Evolutionary conservation across 805 yeast genomes (phyloP).

Genomic region (Wickerhamomyces strasburgensis): DNA sequence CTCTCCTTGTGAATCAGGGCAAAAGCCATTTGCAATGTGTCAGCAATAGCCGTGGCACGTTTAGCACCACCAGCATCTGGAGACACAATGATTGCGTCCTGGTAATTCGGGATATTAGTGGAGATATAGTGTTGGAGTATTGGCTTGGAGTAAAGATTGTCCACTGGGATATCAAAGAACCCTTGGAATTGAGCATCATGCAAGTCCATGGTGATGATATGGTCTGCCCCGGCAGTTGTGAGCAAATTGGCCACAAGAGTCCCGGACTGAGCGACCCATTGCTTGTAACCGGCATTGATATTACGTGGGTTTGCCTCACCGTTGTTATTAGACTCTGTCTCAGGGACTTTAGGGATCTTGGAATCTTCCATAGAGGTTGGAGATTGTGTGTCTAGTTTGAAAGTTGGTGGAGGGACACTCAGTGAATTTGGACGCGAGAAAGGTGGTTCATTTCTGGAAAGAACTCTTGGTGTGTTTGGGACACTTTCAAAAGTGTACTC

Average conservation of each 20-base stretch:
- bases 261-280: constrained; percentile 96
- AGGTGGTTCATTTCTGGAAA: constrained; percentile 7
- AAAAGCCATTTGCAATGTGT: constrained; percentile 78
- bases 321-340: constrained; percentile 19
- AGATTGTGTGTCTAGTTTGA: background rate
- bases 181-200: constrained; percentile 99
- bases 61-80: constrained; percentile 99
- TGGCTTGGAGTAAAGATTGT: constrained; percentile 86
- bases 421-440: constrained; percentile 6
- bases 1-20: constrained; percentile 95
- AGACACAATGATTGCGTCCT: constrained; percentile 85
- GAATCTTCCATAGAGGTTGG: constrained; percentile 1
- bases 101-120: constrained; percentile 70
- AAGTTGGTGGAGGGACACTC: constrained; percentile 12
- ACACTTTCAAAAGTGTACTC: constrained; percentile 43
- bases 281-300: constrained; percentile 68
- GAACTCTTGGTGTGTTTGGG: constrained; percentile 43
- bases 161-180: constrained; percentile 93
- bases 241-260: constrained; percentile 83
- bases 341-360: constrained; percentile 31
- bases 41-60: constrained; percentile 92
- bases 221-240: constrained; percentile 93
- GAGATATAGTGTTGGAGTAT: constrained; percentile 79
- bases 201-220: constrained; percentile 93
- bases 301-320: constrained; percentile 24